phyloP scores from a whole-genome alignment of 305 asterid genomes.

The Solanum hybrid region DNA sequence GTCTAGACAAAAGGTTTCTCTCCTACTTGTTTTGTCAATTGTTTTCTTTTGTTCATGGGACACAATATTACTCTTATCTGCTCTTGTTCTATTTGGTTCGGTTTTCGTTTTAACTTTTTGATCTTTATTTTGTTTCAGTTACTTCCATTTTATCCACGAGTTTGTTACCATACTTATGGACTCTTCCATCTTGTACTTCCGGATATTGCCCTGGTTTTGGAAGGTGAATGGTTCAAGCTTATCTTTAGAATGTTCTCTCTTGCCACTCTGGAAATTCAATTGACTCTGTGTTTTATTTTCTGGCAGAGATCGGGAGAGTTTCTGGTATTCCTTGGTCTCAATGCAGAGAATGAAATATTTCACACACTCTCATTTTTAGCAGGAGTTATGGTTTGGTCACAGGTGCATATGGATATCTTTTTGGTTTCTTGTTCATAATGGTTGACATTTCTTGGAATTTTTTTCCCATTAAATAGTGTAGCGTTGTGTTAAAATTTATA shows the following conservation, averaged over 20 bases:
- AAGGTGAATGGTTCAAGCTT: slow-evolving; percentile 40
- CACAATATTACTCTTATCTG: neutral
- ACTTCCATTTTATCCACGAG: slow-evolving; percentile 83
- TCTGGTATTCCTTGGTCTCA: slow-evolving; percentile 54
- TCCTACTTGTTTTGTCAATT: slow-evolving; percentile 3
- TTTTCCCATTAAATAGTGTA: neutral
- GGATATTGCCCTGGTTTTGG: slow-evolving; percentile 96
- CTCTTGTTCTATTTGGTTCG: slow-evolving; percentile 1
- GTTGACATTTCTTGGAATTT: neutral
- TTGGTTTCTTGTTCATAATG: neutral
- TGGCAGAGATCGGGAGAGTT: slow-evolving; percentile 70
- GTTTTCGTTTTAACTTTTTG: slow-evolving; percentile 7
- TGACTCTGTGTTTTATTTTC: slow-evolving; percentile 3
- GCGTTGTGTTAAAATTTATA: neutral
- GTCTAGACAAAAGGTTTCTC: slow-evolving; percentile 84
- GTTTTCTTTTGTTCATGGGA: neutral
- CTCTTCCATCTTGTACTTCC: slow-evolving; percentile 64
- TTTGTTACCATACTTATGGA: slow-evolving; percentile 75
- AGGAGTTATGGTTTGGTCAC: slow-evolving; percentile 94
- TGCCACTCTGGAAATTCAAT: neutral
- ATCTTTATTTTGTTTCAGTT: slow-evolving; percentile 33
- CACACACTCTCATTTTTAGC: slow-evolving; percentile 93
- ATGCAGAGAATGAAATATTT: slow-evolving; percentile 75
- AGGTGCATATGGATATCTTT: slow-evolving; percentile 39
- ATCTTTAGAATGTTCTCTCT: neutral